Percentiles rank a stretch among this genome's conserved stretches.
phyloP scores from a whole-genome alignment of 176 grass and related monocot species.

The Pharus latifolius region DNA sequence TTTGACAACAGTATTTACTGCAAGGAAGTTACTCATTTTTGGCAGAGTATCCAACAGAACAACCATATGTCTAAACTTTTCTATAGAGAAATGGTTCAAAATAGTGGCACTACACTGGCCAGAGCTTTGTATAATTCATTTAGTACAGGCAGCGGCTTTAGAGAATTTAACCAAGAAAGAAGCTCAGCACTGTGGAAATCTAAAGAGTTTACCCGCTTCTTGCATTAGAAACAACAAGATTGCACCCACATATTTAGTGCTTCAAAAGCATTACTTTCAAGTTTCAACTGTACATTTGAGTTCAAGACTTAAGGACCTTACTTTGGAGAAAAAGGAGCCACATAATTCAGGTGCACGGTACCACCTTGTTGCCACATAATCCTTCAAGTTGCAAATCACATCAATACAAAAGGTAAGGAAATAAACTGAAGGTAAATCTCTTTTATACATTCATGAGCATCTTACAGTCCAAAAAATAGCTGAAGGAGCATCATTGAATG shows the following conservation, averaged over 20 bases:
- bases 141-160: neutral
- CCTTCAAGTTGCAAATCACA: slow-evolving; percentile 34
- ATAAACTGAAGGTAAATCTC: neutral
- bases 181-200: neutral
- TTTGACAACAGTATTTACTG: neutral
- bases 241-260: neutral
- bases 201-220: neutral
- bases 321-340: slow-evolving; percentile 96
- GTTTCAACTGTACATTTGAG: neutral
- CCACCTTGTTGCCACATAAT: slow-evolving; percentile 99
- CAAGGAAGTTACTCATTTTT: neutral
- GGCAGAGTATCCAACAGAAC: neutral
- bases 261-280: neutral
- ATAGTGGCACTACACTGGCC: neutral
- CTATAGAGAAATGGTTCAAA: neutral
- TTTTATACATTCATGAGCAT: neutral
- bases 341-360: slow-evolving; percentile 97
- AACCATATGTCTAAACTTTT: neutral
- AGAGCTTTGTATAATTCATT: neutral
- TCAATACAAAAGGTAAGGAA: slow-evolving; percentile 8
- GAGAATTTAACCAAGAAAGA: neutral
- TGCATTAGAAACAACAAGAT: neutral
- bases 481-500: slow-evolving; percentile 94
- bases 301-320: slow-evolving; percentile 24
- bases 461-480: slow-evolving; percentile 99